Conservation (phyloP, 2,329 filamentous ascomycete genomes). For the Aspergillus sp. region DNA sequence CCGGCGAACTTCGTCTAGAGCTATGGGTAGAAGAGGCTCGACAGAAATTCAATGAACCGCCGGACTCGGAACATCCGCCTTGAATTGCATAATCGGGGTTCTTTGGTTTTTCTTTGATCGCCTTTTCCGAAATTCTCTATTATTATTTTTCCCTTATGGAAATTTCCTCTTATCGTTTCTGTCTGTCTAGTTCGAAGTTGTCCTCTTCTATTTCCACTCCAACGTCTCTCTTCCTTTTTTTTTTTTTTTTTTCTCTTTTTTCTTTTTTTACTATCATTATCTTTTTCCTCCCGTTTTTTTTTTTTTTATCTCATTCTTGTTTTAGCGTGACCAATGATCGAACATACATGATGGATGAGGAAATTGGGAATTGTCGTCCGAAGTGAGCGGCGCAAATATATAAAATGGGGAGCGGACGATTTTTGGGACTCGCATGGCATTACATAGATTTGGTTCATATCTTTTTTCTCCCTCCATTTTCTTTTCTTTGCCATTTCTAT, state of each 20-base stretch:
- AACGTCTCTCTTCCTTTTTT: constrained; percentile 13
- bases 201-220: constrained; percentile 13
- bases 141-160: constrained; percentile 1
- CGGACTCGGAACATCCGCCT: constrained; percentile 37
- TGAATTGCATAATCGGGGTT: constrained; percentile 22
- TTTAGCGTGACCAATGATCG: constrained; percentile 43
- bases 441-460: constrained; percentile 40
- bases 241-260: constrained; percentile 15
- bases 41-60: constrained; percentile 50
- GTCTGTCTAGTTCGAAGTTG: constrained; percentile 14
- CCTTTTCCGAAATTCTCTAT: background rate
- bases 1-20: constrained; percentile 66
- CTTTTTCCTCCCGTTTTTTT: constrained; percentile 13
- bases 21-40: constrained; percentile 68
- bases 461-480: constrained; percentile 22
- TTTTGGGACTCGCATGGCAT: constrained; percentile 41
- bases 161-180: constrained; percentile 3
- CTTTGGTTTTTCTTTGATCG: background rate
- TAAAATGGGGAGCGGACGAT: constrained; percentile 39
- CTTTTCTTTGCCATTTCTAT: constrained; percentile 18
- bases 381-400: constrained; percentile 38
- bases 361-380: constrained; percentile 33
- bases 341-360: constrained; percentile 42
- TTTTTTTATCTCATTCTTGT: constrained; percentile 31
- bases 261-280: constrained; percentile 9